A percentile compares a stretch with the other conserved stretches of the same genome.
Evolutionary conservation across 225 moss, liverwort and hornwort species (phyloP).

Genomic region (Ulota crispa): DNA sequence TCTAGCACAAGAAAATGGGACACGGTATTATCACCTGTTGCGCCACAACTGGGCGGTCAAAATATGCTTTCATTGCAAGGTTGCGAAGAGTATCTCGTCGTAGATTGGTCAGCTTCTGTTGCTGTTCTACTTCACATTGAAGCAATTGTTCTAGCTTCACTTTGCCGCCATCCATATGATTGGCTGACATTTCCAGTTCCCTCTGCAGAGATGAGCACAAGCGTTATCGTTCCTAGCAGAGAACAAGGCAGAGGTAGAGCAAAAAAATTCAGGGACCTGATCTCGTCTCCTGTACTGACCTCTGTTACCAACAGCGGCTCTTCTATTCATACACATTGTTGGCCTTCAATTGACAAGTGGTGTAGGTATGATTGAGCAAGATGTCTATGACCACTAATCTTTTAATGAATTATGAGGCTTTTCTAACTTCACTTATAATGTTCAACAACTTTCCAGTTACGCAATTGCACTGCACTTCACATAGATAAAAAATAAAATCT

Average conservation of each 20-base stretch:
- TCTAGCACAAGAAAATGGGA: not conserved
- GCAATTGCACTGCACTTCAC: not conserved
- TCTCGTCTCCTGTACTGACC: not conserved
- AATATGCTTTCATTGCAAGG: slow-evolving; percentile 28
- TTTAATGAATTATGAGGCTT: not conserved
- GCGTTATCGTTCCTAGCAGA: not conserved
- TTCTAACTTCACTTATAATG: not conserved
- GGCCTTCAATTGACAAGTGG: not conserved
- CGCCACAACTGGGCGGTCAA: slow-evolving; percentile 15
- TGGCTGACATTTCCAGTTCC: slow-evolving; percentile 50
- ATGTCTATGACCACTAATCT: not conserved
- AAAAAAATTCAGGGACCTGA: not conserved
- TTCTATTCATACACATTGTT: not conserved
- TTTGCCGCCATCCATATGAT: slow-evolving; percentile 50
- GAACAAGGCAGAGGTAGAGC: not conserved
- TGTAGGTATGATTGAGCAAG: not conserved
- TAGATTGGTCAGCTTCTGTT: slow-evolving; percentile 40
- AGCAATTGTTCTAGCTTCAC: slow-evolving; percentile 51
- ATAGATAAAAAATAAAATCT: not conserved
- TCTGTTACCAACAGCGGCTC: not conserved
- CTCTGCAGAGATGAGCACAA: slow-evolving; percentile 34
- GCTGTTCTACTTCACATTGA: slow-evolving; percentile 60
- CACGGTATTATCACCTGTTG: slow-evolving; percentile 25
- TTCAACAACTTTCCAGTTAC: not conserved
- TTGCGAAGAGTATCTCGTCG: slow-evolving; percentile 33